Conservation (phyloP, 768 basidiomycete species). For the Mycena capillaripes region DNA sequence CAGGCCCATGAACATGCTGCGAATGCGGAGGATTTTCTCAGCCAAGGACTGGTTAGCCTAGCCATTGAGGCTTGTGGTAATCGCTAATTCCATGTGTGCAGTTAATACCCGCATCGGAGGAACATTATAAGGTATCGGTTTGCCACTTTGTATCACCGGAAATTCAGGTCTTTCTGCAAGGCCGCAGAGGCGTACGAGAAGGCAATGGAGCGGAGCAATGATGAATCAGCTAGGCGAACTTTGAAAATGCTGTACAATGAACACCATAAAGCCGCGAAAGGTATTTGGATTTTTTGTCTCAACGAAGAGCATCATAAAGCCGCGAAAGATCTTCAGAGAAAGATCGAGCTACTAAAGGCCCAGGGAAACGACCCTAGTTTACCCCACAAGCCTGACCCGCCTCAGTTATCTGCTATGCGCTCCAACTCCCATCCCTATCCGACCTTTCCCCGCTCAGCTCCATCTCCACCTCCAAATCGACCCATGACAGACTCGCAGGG, state of each 20-base stretch:
- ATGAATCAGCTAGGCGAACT: conserved; percentile 76
- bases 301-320: conserved; percentile 82
- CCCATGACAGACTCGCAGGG: conserved; percentile 69
- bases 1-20: conserved; percentile 89
- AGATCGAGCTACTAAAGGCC: conserved; percentile 77
- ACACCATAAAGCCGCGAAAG: conserved; percentile 79
- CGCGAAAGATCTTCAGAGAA: conserved; percentile 78
- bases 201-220: conserved; percentile 79
- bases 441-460: conserved; percentile 54
- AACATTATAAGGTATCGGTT: conserved; percentile 62
- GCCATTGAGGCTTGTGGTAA: not conserved
- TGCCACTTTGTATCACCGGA: not conserved
- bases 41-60: conserved; percentile 68
- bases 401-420: conserved; percentile 43
- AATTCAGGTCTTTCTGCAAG: conserved; percentile 38
- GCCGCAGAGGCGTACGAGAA: conserved; percentile 83
- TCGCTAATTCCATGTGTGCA: not conserved
- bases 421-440: conserved; percentile 45
- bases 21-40: conserved; percentile 80
- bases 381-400: conserved; percentile 70
- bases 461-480: conserved; percentile 59
- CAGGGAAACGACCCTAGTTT: conserved; percentile 84
- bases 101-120: conserved; percentile 75
- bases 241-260: conserved; percentile 81
- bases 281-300: conserved; percentile 81